These are phyloP conservation scores for Coemansia sp. DNA, from an alignment of 192 early-diverging fungal genomes.

Conservation along the genomic window DNA sequence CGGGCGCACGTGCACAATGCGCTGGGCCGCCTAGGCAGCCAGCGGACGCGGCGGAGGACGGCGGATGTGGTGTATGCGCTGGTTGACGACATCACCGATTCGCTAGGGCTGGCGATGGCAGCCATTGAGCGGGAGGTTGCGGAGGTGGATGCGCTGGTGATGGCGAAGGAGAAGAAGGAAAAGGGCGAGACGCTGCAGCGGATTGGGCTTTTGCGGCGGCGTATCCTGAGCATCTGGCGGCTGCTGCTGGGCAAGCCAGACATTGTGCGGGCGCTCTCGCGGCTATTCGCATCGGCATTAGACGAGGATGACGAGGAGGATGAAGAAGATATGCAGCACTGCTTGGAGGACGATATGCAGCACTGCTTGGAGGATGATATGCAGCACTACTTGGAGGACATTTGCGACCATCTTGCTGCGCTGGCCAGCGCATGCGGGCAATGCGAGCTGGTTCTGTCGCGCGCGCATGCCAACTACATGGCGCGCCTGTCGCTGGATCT, in stretches of 20 bases:
- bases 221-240: conserved; percentile 68
- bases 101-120: conserved; percentile 65
- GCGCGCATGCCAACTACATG: conserved; percentile 81
- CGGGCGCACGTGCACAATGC: not conserved
- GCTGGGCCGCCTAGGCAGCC: conserved; percentile 5
- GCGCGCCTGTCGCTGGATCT: conserved; percentile 79
- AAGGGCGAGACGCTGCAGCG: conserved; percentile 73
- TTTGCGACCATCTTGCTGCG: conserved; percentile 68
- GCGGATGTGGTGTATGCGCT: conserved; percentile 59
- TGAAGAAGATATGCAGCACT: no score
- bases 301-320: not conserved
- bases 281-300: conserved; percentile 43
- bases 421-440: conserved; percentile 69
- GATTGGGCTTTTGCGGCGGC: conserved; percentile 73
- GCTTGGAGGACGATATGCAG: no score
- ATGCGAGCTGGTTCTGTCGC: conserved; percentile 72
- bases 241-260: conserved; percentile 70
- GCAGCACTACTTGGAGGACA: conserved; percentile 16
- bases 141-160: conserved; percentile 74
- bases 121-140: conserved; percentile 76
- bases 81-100: conserved; percentile 80
- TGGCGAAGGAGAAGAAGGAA: conserved; percentile 50
- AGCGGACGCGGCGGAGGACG: not conserved
- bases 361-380: conserved; percentile 13
- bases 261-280: conserved; percentile 70